phyloP scores from a whole-genome alignment of 495 filamentous ascomycete species.

The Pyronema omphalodes region DNA sequence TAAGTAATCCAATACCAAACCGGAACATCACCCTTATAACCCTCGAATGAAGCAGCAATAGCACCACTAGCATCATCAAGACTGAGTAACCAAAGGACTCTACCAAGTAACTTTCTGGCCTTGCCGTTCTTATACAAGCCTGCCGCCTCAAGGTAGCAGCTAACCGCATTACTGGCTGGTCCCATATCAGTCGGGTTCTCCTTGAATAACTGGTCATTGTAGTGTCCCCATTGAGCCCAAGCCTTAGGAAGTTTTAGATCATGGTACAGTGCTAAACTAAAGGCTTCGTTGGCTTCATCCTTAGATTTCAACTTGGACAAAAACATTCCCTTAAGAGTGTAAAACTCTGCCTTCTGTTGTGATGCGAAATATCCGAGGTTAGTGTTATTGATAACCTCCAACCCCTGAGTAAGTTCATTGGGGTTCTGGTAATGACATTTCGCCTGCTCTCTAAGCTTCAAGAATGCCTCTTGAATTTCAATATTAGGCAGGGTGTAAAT shows the following conservation, averaged over 20 bases:
- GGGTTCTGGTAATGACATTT: slow-evolving; percentile 96
- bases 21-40: slow-evolving; percentile 86
- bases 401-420: slow-evolving; percentile 68
- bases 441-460: slow-evolving; percentile 91
- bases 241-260: slow-evolving; percentile 91
- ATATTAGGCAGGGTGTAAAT: slow-evolving; percentile 99
- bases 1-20: slow-evolving; percentile 99
- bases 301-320: slow-evolving; percentile 76
- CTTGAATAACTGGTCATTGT: slow-evolving; percentile 91
- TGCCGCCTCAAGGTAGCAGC: slow-evolving; percentile 89
- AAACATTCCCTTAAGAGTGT: slow-evolving; percentile 99
- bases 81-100: slow-evolving; percentile 90
- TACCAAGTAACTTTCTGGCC: slow-evolving; percentile 83
- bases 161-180: slow-evolving; percentile 73
- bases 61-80: slow-evolving; percentile 71
- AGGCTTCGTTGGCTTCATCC: slow-evolving; percentile 80
- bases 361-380: slow-evolving; percentile 95
- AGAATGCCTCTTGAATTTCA: slow-evolving; percentile 96
- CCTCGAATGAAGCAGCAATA: slow-evolving; percentile 66
- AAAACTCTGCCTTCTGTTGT: slow-evolving; percentile 96
- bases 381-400: slow-evolving; percentile 99
- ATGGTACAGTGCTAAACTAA: slow-evolving; percentile 82
- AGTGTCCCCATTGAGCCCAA: slow-evolving; percentile 98
- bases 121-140: slow-evolving; percentile 93
- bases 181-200: slow-evolving; percentile 60